phyloP scores from a whole-genome alignment of 1,139 yeast genomes.

The Pichia norvegensis region DNA sequence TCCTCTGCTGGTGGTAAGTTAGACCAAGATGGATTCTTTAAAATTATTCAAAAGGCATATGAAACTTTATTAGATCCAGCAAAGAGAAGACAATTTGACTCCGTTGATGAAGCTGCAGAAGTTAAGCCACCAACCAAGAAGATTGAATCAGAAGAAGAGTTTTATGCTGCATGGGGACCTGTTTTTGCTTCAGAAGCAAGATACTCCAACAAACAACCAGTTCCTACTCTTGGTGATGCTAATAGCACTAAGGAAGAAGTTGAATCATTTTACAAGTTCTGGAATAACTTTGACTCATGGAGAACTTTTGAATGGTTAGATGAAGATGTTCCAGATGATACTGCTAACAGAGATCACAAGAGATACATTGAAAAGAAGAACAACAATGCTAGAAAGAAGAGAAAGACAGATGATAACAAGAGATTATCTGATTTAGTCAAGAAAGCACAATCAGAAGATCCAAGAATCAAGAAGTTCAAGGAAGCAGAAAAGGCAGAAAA shows the following conservation, averaged over 20 bases:
- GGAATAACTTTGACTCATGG: slow-evolving; percentile 98
- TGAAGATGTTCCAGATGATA: slow-evolving; percentile 99
- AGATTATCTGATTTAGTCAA: slow-evolving; percentile 81
- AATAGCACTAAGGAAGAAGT: slow-evolving; percentile 73
- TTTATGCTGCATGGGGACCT: slow-evolving; percentile 88
- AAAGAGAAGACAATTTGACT: slow-evolving; percentile 90
- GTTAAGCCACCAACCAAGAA: slow-evolving; percentile 61
- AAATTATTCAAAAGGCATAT: slow-evolving; percentile 93
- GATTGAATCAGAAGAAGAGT: slow-evolving; percentile 36
- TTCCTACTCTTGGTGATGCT: slow-evolving; percentile 68
- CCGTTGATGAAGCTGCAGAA: slow-evolving; percentile 85
- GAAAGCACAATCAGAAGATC: slow-evolving; percentile 83
- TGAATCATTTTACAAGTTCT: slow-evolving; percentile 81
- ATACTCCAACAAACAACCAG: slow-evolving; percentile 86
- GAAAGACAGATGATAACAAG: slow-evolving; percentile 95
- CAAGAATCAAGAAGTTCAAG: slow-evolving; percentile 88
- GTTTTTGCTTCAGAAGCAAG: slow-evolving; percentile 86
- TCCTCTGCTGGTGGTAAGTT: slow-evolving; percentile 63
- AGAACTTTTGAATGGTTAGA: slow-evolving; percentile 96
- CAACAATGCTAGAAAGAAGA: slow-evolving; percentile 92
- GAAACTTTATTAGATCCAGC: slow-evolving; percentile 80
- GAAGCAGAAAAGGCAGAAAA: slow-evolving; percentile 92
- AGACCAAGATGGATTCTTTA: slow-evolving; percentile 95
- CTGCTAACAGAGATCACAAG: slow-evolving; percentile 98
- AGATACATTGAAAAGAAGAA: slow-evolving; percentile 97